Percentiles rank a stretch among this genome's conserved stretches.
These are phyloP conservation scores for Penicillium samsonianum DNA, from an alignment of 495 filamentous ascomycete genomes.

Conservation along the genomic window DNA sequence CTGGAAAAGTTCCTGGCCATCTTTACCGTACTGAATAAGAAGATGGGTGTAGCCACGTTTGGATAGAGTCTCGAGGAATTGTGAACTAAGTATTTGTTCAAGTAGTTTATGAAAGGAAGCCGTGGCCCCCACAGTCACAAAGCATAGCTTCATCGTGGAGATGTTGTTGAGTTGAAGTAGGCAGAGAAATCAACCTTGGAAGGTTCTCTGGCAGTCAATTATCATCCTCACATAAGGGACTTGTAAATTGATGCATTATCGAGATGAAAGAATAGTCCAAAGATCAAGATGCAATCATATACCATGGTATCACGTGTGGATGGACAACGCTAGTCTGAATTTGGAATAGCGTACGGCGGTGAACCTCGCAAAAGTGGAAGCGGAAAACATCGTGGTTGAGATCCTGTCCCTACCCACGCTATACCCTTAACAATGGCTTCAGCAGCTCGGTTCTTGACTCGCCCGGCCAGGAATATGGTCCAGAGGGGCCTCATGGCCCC, in stretches of 20 bases:
- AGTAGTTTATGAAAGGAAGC: slow-evolving; percentile 76
- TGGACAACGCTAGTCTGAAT: neutral
- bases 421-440: slow-evolving; percentile 42
- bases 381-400: slow-evolving; percentile 27
- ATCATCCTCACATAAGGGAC: neutral
- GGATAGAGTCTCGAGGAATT: slow-evolving; percentile 60
- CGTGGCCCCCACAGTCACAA: slow-evolving; percentile 91
- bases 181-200: neutral
- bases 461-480: slow-evolving; percentile 34
- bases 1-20: slow-evolving; percentile 50
- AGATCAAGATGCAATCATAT: slow-evolving; percentile 4
- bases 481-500: slow-evolving; percentile 31
- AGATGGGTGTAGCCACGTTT: slow-evolving; percentile 62
- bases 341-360: slow-evolving; percentile 22
- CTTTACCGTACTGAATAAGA: slow-evolving; percentile 74
- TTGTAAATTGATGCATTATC: neutral
- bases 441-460: slow-evolving; percentile 42
- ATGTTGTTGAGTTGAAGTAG: neutral
- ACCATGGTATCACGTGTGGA: slow-evolving; percentile 12
- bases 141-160: slow-evolving; percentile 52
- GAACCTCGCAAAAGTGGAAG: slow-evolving; percentile 18
- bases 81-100: slow-evolving; percentile 57
- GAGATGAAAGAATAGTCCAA: neutral
- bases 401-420: slow-evolving; percentile 10
- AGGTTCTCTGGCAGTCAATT: neutral